phyloP scores from a whole-genome alignment of 2,329 filamentous ascomycete genomes.

The Teratosphaeria destructans region DNA sequence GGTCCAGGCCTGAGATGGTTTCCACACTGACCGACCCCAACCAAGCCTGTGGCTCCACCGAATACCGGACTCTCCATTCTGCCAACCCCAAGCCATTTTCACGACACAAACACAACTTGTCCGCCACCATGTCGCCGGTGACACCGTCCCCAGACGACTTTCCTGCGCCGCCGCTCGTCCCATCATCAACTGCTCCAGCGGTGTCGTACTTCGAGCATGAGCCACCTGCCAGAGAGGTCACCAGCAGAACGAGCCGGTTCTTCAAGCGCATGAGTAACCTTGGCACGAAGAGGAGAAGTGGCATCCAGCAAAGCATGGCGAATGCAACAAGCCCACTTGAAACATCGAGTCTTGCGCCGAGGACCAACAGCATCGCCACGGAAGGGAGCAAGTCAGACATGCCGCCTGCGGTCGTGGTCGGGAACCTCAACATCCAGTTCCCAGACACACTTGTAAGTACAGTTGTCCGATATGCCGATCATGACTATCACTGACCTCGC shows the following conservation, averaged over 20 bases:
- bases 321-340: neutral
- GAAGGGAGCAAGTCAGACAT: conserved; percentile 22
- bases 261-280: conserved; percentile 50
- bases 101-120: conserved; percentile 7
- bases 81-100: conserved; percentile 12
- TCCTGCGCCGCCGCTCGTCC: conserved; percentile 15
- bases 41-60: conserved; percentile 5
- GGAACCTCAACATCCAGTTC: conserved; percentile 94
- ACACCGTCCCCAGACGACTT: conserved; percentile 10
- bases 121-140: conserved; percentile 4
- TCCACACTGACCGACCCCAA: neutral
- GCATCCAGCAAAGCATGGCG: neutral
- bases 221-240: conserved; percentile 27
- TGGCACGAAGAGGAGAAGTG: conserved; percentile 18
- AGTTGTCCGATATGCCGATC: neutral
- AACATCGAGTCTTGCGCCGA: neutral
- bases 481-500: neutral
- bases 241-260: conserved; percentile 49
- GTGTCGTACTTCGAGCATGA: conserved; percentile 35
- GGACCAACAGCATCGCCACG: conserved; percentile 1
- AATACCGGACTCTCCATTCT: conserved; percentile 10
- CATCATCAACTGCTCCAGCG: conserved; percentile 16
- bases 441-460: conserved; percentile 65
- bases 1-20: neutral
- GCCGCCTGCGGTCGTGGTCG: conserved; percentile 56